These are phyloP conservation scores for Apiotrichum laibachii DNA, from an alignment of 1,284 basidiomycete genomes.

Conservation along the genomic window DNA sequence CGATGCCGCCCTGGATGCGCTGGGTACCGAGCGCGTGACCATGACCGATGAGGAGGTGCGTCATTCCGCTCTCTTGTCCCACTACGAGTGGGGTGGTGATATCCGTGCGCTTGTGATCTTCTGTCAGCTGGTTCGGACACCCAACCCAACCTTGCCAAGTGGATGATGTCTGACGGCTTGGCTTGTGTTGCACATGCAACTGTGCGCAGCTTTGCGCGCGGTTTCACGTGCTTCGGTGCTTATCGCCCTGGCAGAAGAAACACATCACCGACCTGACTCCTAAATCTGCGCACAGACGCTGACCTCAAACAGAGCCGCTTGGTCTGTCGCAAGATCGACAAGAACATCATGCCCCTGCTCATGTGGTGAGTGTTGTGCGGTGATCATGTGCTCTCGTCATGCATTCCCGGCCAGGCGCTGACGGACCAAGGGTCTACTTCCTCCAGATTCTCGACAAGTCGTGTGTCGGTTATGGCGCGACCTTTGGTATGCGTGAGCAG, in stretches of 20 bases:
- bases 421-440: slow-evolving; percentile 36
- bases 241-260: too few relatives aligned
- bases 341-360: slow-evolving; percentile 34
- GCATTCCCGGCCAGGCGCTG: too few relatives aligned
- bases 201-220: too few relatives aligned
- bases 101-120: not conserved
- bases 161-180: too few relatives aligned
- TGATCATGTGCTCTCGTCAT: too few relatives aligned
- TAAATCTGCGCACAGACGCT: not conserved
- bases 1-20: slow-evolving; percentile 28
- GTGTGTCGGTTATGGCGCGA: slow-evolving; percentile 26
- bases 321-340: slow-evolving; percentile 34
- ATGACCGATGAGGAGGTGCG: slow-evolving; percentile 35
- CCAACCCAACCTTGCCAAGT: too few relatives aligned
- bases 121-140: too few relatives aligned
- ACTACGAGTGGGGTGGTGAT: not conserved
- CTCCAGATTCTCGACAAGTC: slow-evolving; percentile 47
- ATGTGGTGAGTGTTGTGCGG: slow-evolving; percentile 23
- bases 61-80: not conserved
- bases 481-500: slow-evolving; percentile 31
- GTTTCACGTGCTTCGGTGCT: slow-evolving; percentile 7
- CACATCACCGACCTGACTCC: not conserved
- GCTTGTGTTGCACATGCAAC: too few relatives aligned
- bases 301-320: slow-evolving; percentile 9
- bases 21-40: slow-evolving; percentile 28